Evolutionary conservation across 2,329 filamentous ascomycete species (phyloP), one percentile per base, ranked within the genome.

Genomic region (Coleophoma crateriformis): DNA sequence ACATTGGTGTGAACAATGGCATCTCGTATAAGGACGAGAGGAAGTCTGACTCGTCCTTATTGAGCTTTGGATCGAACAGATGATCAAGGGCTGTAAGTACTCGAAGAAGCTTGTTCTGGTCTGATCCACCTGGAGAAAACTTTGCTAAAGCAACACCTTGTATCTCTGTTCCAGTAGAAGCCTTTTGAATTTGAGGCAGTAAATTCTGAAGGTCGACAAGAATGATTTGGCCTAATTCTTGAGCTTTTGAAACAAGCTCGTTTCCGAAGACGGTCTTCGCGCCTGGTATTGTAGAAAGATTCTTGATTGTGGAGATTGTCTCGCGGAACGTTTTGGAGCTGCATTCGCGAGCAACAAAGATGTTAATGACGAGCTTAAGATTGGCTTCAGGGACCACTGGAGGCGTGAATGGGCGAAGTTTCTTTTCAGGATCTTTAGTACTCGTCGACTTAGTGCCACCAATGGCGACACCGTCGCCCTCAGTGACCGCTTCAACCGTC

Each of bases 321-420:
- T 97, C 95, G 65, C 94, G 88, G 77, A 99, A 99, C 0, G 94
- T 97, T 75, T 96, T 96, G 55, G 89, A 91, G 64, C 90, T 96
- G 71, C 94, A 99, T 68, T 99, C 94, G 45, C 91, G 87, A 54
- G 92, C 92, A 40, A 95, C 90, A 57, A 99, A 88, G 50, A 99
- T 96, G 65, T 94, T 94, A 59, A 97, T 88, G n/a, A 99, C 90
- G 50, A 97, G 76, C 51, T 88, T 88, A 50, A 99, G 79, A 64
- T 97, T 96, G 64, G 90, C 81, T 32, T 92, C 83, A 5, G 94
- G 91, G 48, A 99, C 85, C 41, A 91, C 77, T 0, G 94, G 94
- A 32, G 91, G 88, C 46, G 87, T 83, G 47, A 96, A 80, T 69
- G 64, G 81, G 64, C 62, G 64, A 55, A 51, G 67, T 51, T 56